Evolutionary conservation across 495 filamentous ascomycete species (phyloP), one percentile per base, ranked within the genome.

Genomic region (Rhypophila decipiens): DNA sequence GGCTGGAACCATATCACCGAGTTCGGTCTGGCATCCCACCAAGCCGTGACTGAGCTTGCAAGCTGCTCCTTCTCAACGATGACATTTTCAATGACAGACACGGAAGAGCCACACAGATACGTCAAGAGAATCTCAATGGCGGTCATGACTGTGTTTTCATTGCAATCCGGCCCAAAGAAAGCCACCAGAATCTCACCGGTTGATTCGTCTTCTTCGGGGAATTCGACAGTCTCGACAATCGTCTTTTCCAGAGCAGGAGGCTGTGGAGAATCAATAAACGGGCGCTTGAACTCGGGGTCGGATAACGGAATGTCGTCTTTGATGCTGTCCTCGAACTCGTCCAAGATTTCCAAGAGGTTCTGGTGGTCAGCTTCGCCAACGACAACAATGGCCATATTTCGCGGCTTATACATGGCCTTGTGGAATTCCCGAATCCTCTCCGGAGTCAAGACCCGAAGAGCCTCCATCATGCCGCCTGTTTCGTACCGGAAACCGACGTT

Each of bases 361-460:
- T 74, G 66, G 65, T 96, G 89, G 56, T 95, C 81, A 11, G 94
- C 84, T 58, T 95, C 90, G 44, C 93, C 93, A 41, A 91, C 82
- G 42, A 99, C 79, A 27, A 96, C 74, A 43, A 97, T 62, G 53
- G 91, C 95, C 51, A 99, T 67, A 59, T 99, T 99, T 59, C 88
- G 94, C 7, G 94, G 93, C 57, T 96, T 91, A 57, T 99, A 99
- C 94, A 99, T 99, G 46, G 90, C 85, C 43, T 83, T 83, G 63
- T 99, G 93, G 65, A 96, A 99, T 24, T 77, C 78, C 7, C 94
- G 82, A 55, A 99, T 99, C 17, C 88, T 81, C 42, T 97, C 85
- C 2, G 88, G 83, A 2, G 87, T 89, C 35, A 99, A 63, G 17
- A 88, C 83, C 40, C 93, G 79, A 18, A 99, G 75, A 37, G 85